Percentiles rank a stretch among this genome's conserved stretches.
Evolutionary conservation across 768 basidiomycete species (phyloP).

Genomic region (Mycena indigotica): DNA sequence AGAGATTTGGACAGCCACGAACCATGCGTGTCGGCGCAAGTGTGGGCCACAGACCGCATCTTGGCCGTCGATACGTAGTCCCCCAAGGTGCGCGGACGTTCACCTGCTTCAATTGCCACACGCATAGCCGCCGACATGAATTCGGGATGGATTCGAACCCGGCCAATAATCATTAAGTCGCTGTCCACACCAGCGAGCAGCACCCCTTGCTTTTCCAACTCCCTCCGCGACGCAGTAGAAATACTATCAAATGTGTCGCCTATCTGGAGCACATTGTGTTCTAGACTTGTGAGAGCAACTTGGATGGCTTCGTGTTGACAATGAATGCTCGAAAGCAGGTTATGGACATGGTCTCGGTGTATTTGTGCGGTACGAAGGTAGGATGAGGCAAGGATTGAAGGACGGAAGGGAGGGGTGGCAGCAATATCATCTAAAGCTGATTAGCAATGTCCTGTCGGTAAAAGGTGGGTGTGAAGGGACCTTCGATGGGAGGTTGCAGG

Average conservation of each 20-base stretch:
- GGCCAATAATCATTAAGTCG: constrained; percentile 70
- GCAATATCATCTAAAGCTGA: constrained; percentile 52
- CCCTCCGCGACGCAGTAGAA: constrained; percentile 53
- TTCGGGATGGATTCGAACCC: constrained; percentile 70
- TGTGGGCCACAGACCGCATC: constrained; percentile 80
- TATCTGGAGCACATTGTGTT: constrained; percentile 71
- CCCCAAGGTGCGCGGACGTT: constrained; percentile 66
- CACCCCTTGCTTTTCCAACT: constrained; percentile 66
- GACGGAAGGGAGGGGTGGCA: constrained; percentile 73
- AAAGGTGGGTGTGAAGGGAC: constrained; percentile 34
- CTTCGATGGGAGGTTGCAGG: constrained; percentile 72
- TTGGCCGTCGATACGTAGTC: constrained; percentile 79
- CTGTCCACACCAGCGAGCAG: constrained; percentile 67
- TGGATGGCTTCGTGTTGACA: constrained; percentile 70
- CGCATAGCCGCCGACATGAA: constrained; percentile 70
- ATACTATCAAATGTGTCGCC: constrained; percentile 71
- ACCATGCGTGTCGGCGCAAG: constrained; percentile 72
- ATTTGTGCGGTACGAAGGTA: constrained; percentile 64
- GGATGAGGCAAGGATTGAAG: constrained; percentile 65
- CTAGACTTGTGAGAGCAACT: constrained; percentile 73
- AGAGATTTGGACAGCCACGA: constrained; percentile 23
- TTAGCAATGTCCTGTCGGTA: constrained; percentile 2
- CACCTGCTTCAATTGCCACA: constrained; percentile 72
- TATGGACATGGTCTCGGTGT: constrained; percentile 64
- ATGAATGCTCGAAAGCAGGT: constrained; percentile 53